These are phyloP conservation scores for Massospora cicadina DNA, from an alignment of 371 early-diverging fungal species.

Conservation along the genomic window DNA sequence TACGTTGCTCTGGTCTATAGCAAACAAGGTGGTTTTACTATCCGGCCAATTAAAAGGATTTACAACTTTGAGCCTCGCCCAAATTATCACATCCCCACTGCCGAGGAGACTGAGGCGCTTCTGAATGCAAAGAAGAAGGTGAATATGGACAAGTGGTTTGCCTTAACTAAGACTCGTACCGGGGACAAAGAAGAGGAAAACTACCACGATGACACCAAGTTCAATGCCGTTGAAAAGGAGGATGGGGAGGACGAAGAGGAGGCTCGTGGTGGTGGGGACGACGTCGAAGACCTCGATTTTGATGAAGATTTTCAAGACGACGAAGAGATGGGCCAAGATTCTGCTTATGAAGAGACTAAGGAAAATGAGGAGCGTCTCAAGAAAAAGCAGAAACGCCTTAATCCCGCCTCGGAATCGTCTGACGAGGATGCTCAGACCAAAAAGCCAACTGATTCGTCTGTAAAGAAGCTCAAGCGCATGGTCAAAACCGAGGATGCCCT, in stretches of 20 bases:
- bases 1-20: neutral
- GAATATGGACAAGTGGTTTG: neutral
- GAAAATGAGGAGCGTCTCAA: neutral
- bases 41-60: neutral
- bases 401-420: neutral
- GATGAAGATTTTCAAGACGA: slow-evolving; percentile 11
- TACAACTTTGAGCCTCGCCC: neutral
- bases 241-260: neutral
- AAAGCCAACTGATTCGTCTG: neutral
- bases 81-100: neutral
- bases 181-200: neutral
- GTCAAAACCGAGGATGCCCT: neutral
- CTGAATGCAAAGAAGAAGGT: neutral
- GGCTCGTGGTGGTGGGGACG: neutral
- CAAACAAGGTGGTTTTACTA: neutral
- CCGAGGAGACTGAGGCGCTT: neutral
- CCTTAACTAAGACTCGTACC: neutral
- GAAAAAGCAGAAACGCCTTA: neutral
- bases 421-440: neutral
- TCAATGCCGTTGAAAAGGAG: neutral
- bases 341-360: neutral
- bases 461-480: neutral
- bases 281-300: slow-evolving; percentile 3
- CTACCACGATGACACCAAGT: neutral
- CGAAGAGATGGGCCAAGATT: neutral